phyloP scores from a whole-genome alignment of 257 asterid genomes.

The Vinca minor region DNA sequence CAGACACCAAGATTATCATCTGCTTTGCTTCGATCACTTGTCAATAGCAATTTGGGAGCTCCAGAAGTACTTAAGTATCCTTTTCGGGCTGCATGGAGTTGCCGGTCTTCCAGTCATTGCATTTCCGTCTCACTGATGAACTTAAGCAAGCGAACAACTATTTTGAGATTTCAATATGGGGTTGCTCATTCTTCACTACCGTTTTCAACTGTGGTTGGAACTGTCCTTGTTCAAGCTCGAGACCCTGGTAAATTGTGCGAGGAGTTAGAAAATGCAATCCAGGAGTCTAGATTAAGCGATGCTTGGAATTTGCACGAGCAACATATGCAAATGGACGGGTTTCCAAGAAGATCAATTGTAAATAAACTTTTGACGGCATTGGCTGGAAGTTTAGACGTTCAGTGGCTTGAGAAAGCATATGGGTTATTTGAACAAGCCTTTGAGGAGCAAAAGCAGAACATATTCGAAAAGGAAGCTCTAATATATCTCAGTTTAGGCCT shows the following conservation, averaged over 20 bases:
- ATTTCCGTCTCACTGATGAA: not conserved
- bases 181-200: constrained; percentile 20
- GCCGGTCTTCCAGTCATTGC: constrained; percentile 9
- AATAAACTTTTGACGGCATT: constrained; percentile 46
- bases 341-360: constrained; percentile 60
- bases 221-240: constrained; percentile 79
- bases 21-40: constrained; percentile 19
- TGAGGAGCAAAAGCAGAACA: constrained; percentile 51
- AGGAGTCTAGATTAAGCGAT: constrained; percentile 44
- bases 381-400: constrained; percentile 42
- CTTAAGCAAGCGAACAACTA: constrained; percentile 11
- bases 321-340: constrained; percentile 67
- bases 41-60: constrained; percentile 8
- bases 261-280: constrained; percentile 55
- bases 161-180: constrained; percentile 15
- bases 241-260: constrained; percentile 68
- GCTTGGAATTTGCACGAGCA: constrained; percentile 77
- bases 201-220: constrained; percentile 45
- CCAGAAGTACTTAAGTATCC: constrained; percentile 19
- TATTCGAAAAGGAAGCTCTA: constrained; percentile 56
- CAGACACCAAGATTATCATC: constrained; percentile 16
- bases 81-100: constrained; percentile 18
- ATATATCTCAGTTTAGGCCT: constrained; percentile 63
- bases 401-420: constrained; percentile 66
- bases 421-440: constrained; percentile 61